Percentiles rank a stretch among this genome's conserved stretches.
phyloP scores from a whole-genome alignment of 2,329 filamentous ascomycete genomes.

The Bisporella sp. region DNA sequence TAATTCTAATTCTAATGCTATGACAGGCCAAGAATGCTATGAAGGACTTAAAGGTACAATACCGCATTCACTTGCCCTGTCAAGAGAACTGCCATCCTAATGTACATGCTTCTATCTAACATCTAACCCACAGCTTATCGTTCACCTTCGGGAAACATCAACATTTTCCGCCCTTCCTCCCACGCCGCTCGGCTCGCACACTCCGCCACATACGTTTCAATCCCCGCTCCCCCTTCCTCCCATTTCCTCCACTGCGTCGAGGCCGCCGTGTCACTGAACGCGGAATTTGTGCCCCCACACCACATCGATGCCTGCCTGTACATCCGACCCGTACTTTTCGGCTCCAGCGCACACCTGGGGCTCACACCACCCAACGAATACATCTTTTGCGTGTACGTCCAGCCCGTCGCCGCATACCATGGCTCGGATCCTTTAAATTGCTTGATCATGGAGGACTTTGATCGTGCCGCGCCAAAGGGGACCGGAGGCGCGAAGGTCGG shows the following conservation, averaged over 20 bases:
- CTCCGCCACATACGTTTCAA: slow-evolving; percentile 75
- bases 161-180: slow-evolving; percentile 79
- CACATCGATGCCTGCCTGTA: slow-evolving; percentile 88
- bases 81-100: too few species aligned
- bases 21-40: slow-evolving; percentile 79
- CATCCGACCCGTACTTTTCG: slow-evolving; percentile 82
- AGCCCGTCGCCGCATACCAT: slow-evolving; percentile 92
- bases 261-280: slow-evolving; percentile 80
- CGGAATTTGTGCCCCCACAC: slow-evolving; percentile 84
- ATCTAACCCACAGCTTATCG: slow-evolving; percentile 62
- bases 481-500: slow-evolving; percentile 88
- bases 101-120: not conserved
- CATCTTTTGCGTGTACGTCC: slow-evolving; percentile 81
- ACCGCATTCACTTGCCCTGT: too few species aligned
- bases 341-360: slow-evolving; percentile 78
- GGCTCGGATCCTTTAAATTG: slow-evolving; percentile 79
- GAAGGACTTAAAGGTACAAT: slow-evolving; percentile 80
- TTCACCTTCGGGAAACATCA: slow-evolving; percentile 61
- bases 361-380: slow-evolving; percentile 86
- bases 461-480: slow-evolving; percentile 84
- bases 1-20: not conserved
- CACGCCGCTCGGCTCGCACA: slow-evolving; percentile 82
- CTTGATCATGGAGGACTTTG: slow-evolving; percentile 85
- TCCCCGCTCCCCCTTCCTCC: slow-evolving; percentile 70
- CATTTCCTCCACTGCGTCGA: slow-evolving; percentile 72